Conservation (phyloP, 2,329 filamentous ascomycete genomes). For the Aspergillus pseudotamarii region DNA sequence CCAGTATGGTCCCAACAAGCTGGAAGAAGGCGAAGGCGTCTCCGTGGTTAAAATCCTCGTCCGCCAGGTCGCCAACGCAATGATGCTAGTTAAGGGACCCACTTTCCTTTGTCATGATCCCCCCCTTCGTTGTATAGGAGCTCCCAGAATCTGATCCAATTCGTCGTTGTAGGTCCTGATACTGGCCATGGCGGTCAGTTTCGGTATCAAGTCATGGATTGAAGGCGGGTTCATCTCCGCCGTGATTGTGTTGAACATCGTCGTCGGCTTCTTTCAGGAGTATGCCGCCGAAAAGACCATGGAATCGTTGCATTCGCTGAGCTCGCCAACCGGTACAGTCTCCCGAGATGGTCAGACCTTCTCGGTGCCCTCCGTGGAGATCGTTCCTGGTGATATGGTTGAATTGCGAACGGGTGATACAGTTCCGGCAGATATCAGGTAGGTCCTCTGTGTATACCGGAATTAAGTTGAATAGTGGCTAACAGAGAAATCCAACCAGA, state of each 20-base stretch:
- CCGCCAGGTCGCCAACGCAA: conserved; percentile 66
- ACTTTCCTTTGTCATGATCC: conserved; percentile 14
- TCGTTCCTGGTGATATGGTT: conserved; percentile 62
- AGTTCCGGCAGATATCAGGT: conserved; percentile 58
- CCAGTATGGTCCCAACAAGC: conserved; percentile 62
- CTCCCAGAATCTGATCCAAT: conserved; percentile 29
- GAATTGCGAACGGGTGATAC: conserved; percentile 57
- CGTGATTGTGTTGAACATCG: conserved; percentile 60
- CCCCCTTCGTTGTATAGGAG: conserved; percentile 6
- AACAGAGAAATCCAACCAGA: conserved; percentile 21
- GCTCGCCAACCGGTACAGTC: conserved; percentile 57
- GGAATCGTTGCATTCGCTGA: conserved; percentile 56
- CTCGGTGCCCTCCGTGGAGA: conserved; percentile 55
- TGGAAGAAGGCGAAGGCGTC: conserved; percentile 68
- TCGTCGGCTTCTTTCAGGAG: conserved; percentile 61
- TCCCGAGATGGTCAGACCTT: conserved; percentile 57
- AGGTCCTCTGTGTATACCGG: conserved; percentile 30
- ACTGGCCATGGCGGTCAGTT: conserved; percentile 67
- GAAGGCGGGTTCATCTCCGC: conserved; percentile 60
- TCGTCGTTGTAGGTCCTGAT: conserved; percentile 67
- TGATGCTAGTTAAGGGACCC: conserved; percentile 60
- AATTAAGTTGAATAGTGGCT: too few relatives aligned
- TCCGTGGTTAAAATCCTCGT: conserved; percentile 71
- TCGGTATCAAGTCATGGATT: conserved; percentile 56
- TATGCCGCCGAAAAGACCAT: conserved; percentile 62